phyloP scores from a whole-genome alignment of 371 early-diverging fungal genomes.

The Saksenaea vasiformis region DNA sequence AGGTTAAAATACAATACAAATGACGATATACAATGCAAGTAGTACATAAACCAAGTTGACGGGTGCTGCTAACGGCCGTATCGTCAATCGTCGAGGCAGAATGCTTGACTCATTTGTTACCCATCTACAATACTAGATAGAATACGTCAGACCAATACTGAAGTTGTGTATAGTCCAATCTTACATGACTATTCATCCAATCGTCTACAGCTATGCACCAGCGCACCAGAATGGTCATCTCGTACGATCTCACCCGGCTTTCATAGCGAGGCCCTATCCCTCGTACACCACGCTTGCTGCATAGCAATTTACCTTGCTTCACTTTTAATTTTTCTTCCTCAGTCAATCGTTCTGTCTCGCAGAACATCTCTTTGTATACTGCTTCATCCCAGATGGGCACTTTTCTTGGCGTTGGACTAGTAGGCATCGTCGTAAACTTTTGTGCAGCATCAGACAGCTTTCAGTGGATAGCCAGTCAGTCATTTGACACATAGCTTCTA shows the following conservation, averaged over 20 bases:
- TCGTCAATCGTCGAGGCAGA: background rate
- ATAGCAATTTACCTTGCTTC: slow-evolving; percentile 17
- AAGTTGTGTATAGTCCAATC: background rate
- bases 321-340: slow-evolving; percentile 16
- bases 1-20: background rate
- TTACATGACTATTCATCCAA: slow-evolving; percentile 23
- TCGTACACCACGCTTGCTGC: slow-evolving; percentile 21
- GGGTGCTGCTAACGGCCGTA: slow-evolving; percentile 8
- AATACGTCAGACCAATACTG: background rate
- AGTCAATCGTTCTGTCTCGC: slow-evolving; percentile 6
- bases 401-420: background rate
- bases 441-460: background rate
- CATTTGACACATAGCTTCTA: background rate
- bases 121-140: slow-evolving; percentile 19
- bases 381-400: slow-evolving; percentile 1
- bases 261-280: slow-evolving; percentile 27
- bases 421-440: background rate
- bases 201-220: slow-evolving; percentile 19
- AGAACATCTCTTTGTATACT: background rate
- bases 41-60: slow-evolving; percentile 10
- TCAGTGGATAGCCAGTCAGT: background rate
- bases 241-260: slow-evolving; percentile 24
- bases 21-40: slow-evolving; percentile 1
- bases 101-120: background rate
- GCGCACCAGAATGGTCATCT: slow-evolving; percentile 18